Conservation (phyloP, 2,329 filamentous ascomycete species). For the Davidsoniella eucalypti region DNA sequence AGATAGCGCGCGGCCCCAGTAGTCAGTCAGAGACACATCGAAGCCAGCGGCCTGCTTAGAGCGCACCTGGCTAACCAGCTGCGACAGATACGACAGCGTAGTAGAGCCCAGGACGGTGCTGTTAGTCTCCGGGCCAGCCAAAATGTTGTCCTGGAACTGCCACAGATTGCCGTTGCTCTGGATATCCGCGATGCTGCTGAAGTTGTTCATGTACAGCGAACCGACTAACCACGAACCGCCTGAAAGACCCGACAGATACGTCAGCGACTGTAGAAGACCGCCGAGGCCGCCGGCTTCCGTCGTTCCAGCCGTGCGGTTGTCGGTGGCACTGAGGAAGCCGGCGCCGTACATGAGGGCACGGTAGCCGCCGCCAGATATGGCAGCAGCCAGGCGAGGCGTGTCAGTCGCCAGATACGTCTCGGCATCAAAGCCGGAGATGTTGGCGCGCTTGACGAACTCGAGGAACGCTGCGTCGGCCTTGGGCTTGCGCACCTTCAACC, state of each 20-base stretch:
- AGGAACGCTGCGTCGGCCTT: slow-evolving; percentile 62
- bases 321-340: slow-evolving; percentile 64
- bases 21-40: slow-evolving; percentile 61
- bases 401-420: slow-evolving; percentile 45
- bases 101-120: slow-evolving; percentile 15
- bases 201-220: slow-evolving; percentile 74
- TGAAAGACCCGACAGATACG: slow-evolving; percentile 66
- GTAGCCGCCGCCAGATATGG: slow-evolving; percentile 72
- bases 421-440: slow-evolving; percentile 67
- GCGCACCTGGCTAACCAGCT: slow-evolving; percentile 21
- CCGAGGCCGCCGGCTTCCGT: slow-evolving; percentile 47
- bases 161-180: slow-evolving; percentile 22
- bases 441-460: slow-evolving; percentile 52
- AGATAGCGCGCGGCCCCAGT: slow-evolving; percentile 73
- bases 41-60: slow-evolving; percentile 26
- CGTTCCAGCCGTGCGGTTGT: slow-evolving; percentile 46
- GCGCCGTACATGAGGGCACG: slow-evolving; percentile 73
- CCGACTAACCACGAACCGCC: slow-evolving; percentile 75
- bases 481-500: slow-evolving; percentile 55
- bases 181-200: slow-evolving; percentile 43
- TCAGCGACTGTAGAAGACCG: slow-evolving; percentile 64
- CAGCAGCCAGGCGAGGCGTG: slow-evolving; percentile 47
- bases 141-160: slow-evolving; percentile 26
- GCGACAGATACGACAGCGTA: slow-evolving; percentile 20
- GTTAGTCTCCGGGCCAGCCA: slow-evolving; percentile 21